Evolutionary conservation across 2,329 filamentous ascomycete genomes (phyloP).

Genomic region (Periconia sp.): DNA sequence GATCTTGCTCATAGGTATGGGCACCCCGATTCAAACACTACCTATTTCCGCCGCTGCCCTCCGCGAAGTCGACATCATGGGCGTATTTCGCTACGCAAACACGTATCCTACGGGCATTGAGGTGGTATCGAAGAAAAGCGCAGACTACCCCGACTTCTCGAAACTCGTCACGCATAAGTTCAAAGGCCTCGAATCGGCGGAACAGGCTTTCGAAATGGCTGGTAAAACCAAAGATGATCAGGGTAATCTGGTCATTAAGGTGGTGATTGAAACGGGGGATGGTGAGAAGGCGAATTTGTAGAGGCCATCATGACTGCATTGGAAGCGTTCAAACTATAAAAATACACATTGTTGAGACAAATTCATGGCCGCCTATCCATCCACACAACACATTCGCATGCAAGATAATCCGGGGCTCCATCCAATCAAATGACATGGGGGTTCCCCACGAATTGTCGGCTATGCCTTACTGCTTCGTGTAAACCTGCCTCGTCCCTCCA

Average conservation of each 20-base stretch:
- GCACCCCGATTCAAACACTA: constrained; percentile 72
- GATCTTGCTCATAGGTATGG: constrained; percentile 78
- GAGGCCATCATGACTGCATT: neutral
- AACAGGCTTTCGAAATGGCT: constrained; percentile 70
- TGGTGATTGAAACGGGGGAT: constrained; percentile 56
- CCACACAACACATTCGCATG: too few species aligned
- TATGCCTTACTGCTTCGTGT: too few species aligned
- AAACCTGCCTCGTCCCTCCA: too few species aligned
- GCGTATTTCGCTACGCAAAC: constrained; percentile 76
- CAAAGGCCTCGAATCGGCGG: constrained; percentile 63
- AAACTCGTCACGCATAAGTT: constrained; percentile 75
- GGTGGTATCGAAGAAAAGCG: constrained; percentile 52
- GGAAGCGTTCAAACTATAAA: too few species aligned
- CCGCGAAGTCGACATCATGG: constrained; percentile 76
- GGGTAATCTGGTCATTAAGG: constrained; percentile 71
- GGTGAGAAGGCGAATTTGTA: constrained; percentile 20
- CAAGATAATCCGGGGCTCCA: too few species aligned
- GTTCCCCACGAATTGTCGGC: too few species aligned
- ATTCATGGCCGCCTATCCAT: too few species aligned
- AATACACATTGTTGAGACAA: too few species aligned
- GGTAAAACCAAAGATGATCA: constrained; percentile 67
- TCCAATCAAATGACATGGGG: too few species aligned
- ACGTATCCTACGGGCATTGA: constrained; percentile 72
- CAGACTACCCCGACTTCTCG: constrained; percentile 63
- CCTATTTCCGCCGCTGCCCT: constrained; percentile 72